Percentiles rank a stretch among this genome's conserved stretches.
Conservation (phyloP, 2,329 filamentous ascomycete genomes). For the Fusarium penzigii region DNA sequence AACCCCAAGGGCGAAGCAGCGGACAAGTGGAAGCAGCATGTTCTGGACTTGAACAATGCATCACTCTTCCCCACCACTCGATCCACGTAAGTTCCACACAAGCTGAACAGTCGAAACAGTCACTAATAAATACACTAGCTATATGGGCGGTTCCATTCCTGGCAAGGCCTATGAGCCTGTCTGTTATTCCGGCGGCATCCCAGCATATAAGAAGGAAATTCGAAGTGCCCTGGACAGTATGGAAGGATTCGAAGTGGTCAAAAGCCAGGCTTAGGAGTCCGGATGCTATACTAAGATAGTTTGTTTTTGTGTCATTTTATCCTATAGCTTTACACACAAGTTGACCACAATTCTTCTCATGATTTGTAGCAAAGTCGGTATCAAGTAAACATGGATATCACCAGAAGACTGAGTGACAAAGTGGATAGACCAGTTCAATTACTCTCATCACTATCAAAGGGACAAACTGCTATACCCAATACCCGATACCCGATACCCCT, state of each 20-base stretch:
- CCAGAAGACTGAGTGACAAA: too few species aligned
- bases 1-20: slow-evolving; percentile 48
- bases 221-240: slow-evolving; percentile 18
- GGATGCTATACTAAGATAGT: too few species aligned
- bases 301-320: too few species aligned
- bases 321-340: too few species aligned
- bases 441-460: too few species aligned
- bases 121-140: slow-evolving; percentile 23
- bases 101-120: not conserved
- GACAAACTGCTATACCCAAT: too few species aligned
- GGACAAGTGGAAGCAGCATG: slow-evolving; percentile 49
- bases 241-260: slow-evolving; percentile 24
- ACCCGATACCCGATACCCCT: too few species aligned
- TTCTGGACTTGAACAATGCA: slow-evolving; percentile 47
- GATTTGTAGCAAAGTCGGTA: too few species aligned
- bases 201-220: slow-evolving; percentile 32
- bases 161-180: slow-evolving; percentile 55
- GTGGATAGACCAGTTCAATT: too few species aligned
- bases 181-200: slow-evolving; percentile 47
- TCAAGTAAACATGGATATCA: too few species aligned
- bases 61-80: slow-evolving; percentile 50
- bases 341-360: too few species aligned
- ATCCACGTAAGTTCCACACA: slow-evolving; percentile 36
- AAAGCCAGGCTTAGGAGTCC: not conserved
- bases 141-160: slow-evolving; percentile 58